A percentile compares a stretch with the other conserved stretches of the same genome.
Evolutionary conservation across 768 basidiomycete genomes (phyloP).

Genomic region (Termitomyces sp.): DNA sequence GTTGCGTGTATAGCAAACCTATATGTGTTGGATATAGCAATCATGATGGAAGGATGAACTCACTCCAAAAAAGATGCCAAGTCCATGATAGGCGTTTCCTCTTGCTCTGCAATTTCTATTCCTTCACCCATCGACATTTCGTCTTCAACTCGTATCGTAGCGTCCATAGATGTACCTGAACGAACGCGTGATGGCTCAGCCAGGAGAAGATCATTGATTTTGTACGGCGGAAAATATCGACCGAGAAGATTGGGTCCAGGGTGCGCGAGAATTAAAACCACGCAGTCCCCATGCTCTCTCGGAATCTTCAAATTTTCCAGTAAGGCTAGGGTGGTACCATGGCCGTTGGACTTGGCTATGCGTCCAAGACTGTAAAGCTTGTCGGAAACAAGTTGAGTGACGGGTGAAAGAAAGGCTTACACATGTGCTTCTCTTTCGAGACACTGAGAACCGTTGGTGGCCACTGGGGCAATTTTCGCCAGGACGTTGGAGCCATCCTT

Average conservation of each 20-base stretch:
- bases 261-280: conserved; percentile 66
- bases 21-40: conserved; percentile 1
- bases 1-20: conserved; percentile 77
- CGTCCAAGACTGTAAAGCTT: conserved; percentile 37
- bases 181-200: conserved; percentile 43
- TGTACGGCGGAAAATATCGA: conserved; percentile 61
- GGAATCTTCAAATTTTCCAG: conserved; percentile 66
- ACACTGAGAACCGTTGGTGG: conserved; percentile 68
- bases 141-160: conserved; percentile 31
- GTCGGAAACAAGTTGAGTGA: background rate
- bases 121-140: conserved; percentile 25
- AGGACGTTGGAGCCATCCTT: conserved; percentile 65
- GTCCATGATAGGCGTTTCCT: conserved; percentile 65
- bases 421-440: conserved; percentile 70
- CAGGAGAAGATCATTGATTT: conserved; percentile 62
- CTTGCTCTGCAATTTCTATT: conserved; percentile 32
- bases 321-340: conserved; percentile 47
- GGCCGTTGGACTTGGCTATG: conserved; percentile 41
- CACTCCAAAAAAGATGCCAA: conserved; percentile 72
- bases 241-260: conserved; percentile 66
- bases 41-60: conserved; percentile 11
- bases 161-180: conserved; percentile 39
- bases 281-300: conserved; percentile 58
- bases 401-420: conserved; percentile 28
- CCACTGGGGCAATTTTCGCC: conserved; percentile 69